Percentiles rank a stretch among this genome's conserved stretches.
Evolutionary conservation across 345 rosid species (phyloP).

Genomic region (Alliaria petiolata): DNA sequence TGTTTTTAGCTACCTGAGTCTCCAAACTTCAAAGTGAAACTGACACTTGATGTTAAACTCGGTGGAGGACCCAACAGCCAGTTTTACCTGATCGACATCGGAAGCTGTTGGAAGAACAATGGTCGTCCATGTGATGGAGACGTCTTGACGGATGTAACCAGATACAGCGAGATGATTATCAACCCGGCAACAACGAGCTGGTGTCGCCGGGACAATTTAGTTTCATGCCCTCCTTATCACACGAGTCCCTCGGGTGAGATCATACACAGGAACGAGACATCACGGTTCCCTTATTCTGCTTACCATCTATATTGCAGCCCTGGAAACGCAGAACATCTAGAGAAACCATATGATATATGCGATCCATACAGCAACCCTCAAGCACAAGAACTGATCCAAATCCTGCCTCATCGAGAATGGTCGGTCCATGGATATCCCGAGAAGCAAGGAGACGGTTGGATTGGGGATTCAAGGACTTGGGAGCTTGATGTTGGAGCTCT

Average conservation of each 20-base stretch:
- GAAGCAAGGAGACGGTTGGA: conserved; percentile 49
- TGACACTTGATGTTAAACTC: conserved; percentile 45
- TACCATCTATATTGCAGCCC: conserved; percentile 50
- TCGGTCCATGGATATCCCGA: conserved; percentile 45
- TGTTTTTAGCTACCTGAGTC: conserved; percentile 45
- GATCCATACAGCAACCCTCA: conserved; percentile 60
- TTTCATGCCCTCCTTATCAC: conserved; percentile 50
- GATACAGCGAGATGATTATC: conserved; percentile 51
- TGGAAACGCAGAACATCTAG: conserved; percentile 40
- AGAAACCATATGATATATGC: conserved; percentile 43
- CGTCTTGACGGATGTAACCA: conserved; percentile 50
- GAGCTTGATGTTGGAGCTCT: conserved; percentile 48
- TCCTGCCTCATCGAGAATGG: conserved; percentile 52
- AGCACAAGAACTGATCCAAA: conserved; percentile 47
- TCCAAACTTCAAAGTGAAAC: conserved; percentile 49
- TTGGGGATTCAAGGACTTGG: conserved; percentile 45
- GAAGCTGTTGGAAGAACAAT: conserved; percentile 63
- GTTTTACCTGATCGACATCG: conserved; percentile 54
- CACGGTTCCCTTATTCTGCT: conserved; percentile 43
- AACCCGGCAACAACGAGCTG: conserved; percentile 45
- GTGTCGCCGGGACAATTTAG: conserved; percentile 43
- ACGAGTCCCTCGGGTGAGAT: conserved; percentile 35
- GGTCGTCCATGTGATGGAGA: conserved; percentile 52
- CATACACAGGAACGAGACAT: conserved; percentile 40
- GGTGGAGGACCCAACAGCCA: conserved; percentile 56